Evolutionary conservation across 2,329 filamentous ascomycete species (phyloP), one percentile per base, ranked within the genome.

Genomic region (Aspergillus sp.): DNA sequence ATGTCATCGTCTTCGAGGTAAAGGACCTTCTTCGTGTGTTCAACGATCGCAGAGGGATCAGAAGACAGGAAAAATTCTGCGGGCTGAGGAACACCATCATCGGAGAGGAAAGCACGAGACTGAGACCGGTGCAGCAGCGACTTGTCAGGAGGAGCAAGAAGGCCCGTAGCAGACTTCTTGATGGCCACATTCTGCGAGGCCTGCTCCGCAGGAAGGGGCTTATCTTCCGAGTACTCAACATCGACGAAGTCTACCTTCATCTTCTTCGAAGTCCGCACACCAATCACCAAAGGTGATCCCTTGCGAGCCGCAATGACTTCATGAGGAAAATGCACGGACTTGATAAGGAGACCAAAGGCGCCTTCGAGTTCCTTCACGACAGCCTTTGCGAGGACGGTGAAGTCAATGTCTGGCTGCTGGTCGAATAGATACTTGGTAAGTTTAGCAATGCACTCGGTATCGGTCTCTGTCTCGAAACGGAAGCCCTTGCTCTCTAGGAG

Each of bases 201-300:
- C 57, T 85, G 84, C 81, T 98, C 93, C 46, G 93, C 93, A 33
- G 93, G 85, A 53, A 98, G 85, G 58, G 86, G 81, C 63, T 85
- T 84, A 62, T 95, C 89, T 64, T 95, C 90, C 45, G 86, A 86
- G 71, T 91, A 97, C 76, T 98, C 93, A 53, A 98, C 93, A 69
- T 98, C 93, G 68, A 98, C 93, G 65, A 98, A 98, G 76, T 98
- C 93, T 54, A 98, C 93, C 85, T 97, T 98, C 93, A 98, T 97
- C 77, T 95, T 95, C 79, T 87, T 94, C 74, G 90, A 81, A 48
- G 93, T 97, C 76, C 90, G 88, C 68, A 98, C 93, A 74, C 93
- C 93, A 62, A 98, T 89, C 55, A 98, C 93, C 52, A 98, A 82
- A 39, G 93, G 93, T 53, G 93, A 98, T 75, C 93, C 93, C 82